phyloP scores from a whole-genome alignment of 768 basidiomycete genomes.

The Xerocomellus amylosporus region DNA sequence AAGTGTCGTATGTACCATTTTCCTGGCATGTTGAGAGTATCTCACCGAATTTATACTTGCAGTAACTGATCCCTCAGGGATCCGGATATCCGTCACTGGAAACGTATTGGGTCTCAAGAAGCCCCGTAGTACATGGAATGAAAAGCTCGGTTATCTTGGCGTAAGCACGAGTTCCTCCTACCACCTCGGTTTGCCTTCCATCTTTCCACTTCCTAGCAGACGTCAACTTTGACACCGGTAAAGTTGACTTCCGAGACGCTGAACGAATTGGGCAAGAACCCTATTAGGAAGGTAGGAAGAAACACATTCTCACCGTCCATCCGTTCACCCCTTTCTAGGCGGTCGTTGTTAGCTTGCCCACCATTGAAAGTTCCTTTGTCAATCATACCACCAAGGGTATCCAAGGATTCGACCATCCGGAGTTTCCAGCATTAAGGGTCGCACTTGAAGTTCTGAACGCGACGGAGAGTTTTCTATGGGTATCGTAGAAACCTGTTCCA shows the following conservation, averaged over 20 bases:
- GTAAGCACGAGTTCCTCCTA: slow-evolving; percentile 43
- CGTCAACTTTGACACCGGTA: slow-evolving; percentile 59
- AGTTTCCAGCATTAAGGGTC: slow-evolving; percentile 82
- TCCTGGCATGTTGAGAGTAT: background rate
- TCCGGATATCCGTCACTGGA: slow-evolving; percentile 90
- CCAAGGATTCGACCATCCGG: slow-evolving; percentile 74
- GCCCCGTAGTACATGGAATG: slow-evolving; percentile 72
- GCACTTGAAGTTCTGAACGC: slow-evolving; percentile 87
- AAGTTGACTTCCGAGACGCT: slow-evolving; percentile 66
- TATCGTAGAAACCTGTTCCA: slow-evolving; percentile 29
- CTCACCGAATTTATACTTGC: slow-evolving; percentile 1
- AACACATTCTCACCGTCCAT: background rate
- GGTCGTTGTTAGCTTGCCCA: slow-evolving; percentile 83
- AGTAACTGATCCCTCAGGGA: slow-evolving; percentile 82
- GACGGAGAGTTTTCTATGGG: slow-evolving; percentile 94
- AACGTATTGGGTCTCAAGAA: slow-evolving; percentile 66
- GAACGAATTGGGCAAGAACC: slow-evolving; percentile 69
- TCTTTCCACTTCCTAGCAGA: slow-evolving; percentile 33
- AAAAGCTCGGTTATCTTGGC: slow-evolving; percentile 60
- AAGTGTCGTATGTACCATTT: slow-evolving; percentile 49
- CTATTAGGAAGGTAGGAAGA: slow-evolving; percentile 59
- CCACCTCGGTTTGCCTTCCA: background rate
- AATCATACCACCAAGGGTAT: slow-evolving; percentile 77
- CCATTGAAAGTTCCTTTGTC: slow-evolving; percentile 91
- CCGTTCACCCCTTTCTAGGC: slow-evolving; percentile 46